phyloP scores from a whole-genome alignment of 2,329 filamentous ascomycete species.

The Botrytis paeoniae region DNA sequence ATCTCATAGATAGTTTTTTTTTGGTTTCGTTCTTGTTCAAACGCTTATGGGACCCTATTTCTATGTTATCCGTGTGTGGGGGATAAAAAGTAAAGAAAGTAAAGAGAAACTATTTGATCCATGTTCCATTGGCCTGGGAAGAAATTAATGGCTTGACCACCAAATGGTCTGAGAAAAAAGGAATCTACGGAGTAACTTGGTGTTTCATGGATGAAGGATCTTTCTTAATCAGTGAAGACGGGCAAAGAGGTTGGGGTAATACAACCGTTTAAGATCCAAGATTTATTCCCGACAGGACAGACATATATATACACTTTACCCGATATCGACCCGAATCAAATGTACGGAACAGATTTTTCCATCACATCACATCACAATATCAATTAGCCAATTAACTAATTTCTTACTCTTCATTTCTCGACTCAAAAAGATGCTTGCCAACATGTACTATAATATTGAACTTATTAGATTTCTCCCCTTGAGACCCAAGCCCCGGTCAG shows the following conservation, averaged over 20 bases:
- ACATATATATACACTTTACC: background rate
- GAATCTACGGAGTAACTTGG: background rate
- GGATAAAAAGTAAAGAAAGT: background rate
- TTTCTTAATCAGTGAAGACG: background rate
- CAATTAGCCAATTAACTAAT: background rate
- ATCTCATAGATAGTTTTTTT: no score
- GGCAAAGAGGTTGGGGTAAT: slow-evolving; percentile 5
- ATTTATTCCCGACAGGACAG: background rate
- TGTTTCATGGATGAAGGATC: slow-evolving; percentile 7
- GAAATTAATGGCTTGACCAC: background rate
- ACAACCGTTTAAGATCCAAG: background rate
- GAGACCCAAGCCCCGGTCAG: background rate
- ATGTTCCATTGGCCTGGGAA: background rate
- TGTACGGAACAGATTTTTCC: background rate
- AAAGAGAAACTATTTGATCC: background rate
- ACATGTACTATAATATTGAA: no score
- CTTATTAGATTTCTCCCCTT: background rate
- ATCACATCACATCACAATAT: slow-evolving; percentile 12
- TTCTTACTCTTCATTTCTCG: background rate
- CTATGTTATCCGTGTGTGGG: background rate
- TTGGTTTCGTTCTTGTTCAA: background rate
- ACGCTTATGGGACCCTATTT: background rate
- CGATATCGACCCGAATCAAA: background rate
- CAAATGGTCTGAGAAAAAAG: background rate
- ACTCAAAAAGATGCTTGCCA: background rate